These are phyloP conservation scores for Tolypocladium cylindrosporum DNA, from an alignment of 2,329 filamentous ascomycete species.

Conservation along the genomic window DNA sequence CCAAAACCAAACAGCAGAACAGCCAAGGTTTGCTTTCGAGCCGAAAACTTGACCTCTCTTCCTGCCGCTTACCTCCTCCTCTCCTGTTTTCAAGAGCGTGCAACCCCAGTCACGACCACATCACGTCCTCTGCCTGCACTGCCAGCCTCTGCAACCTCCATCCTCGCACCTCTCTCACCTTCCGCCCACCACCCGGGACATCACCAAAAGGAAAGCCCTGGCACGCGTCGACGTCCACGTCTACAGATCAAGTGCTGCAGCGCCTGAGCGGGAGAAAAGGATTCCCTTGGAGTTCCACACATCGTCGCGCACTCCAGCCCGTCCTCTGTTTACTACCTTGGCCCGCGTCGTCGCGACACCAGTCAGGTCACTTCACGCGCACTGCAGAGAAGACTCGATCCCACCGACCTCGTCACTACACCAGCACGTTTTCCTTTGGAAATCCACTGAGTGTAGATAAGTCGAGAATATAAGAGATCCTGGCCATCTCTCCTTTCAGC, in stretches of 20 bases:
- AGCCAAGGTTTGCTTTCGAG: slow-evolving; percentile 23
- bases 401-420: slow-evolving; percentile 47
- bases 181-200: slow-evolving; percentile 11
- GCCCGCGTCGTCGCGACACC: slow-evolving; percentile 23
- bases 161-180: slow-evolving; percentile 20
- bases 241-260: slow-evolving; percentile 18
- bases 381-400: slow-evolving; percentile 31
- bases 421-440: slow-evolving; percentile 92
- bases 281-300: slow-evolving; percentile 12
- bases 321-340: slow-evolving; percentile 16
- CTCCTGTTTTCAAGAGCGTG: slow-evolving; percentile 25
- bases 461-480: slow-evolving; percentile 29
- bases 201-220: slow-evolving; percentile 4
- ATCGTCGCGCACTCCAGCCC: not conserved
- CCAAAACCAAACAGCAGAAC: slow-evolving; percentile 15
- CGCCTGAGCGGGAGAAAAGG: slow-evolving; percentile 16
- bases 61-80: slow-evolving; percentile 22
- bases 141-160: slow-evolving; percentile 18
- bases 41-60: slow-evolving; percentile 10
- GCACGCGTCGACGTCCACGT: slow-evolving; percentile 3
- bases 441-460: slow-evolving; percentile 78
- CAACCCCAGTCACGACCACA: slow-evolving; percentile 26
- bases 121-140: slow-evolving; percentile 20
- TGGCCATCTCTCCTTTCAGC: slow-evolving; percentile 15
- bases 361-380: slow-evolving; percentile 27